phyloP scores from a whole-genome alignment of 306 rosid genomes.

The Malus domestica region DNA sequence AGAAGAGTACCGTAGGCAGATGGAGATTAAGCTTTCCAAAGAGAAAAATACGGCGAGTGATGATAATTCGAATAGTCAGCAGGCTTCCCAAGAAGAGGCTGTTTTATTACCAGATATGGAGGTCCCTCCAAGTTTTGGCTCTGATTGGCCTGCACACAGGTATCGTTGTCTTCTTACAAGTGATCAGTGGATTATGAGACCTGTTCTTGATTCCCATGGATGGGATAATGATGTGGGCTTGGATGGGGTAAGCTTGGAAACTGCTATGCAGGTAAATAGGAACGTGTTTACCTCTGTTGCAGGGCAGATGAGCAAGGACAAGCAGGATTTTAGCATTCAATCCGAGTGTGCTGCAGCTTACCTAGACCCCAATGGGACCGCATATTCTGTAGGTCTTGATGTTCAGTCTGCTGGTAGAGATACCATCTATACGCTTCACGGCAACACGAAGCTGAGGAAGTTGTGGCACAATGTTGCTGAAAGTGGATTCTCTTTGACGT shows the following conservation, averaged over 20 bases:
- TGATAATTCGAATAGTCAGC: constrained; percentile 47
- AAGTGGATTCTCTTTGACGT: constrained; percentile 74
- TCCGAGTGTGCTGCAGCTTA: constrained; percentile 78
- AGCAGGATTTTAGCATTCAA: constrained; percentile 66
- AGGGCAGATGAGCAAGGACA: constrained; percentile 85
- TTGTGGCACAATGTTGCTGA: constrained; percentile 55
- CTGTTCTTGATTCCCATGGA: constrained; percentile 93
- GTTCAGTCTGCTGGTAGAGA: constrained; percentile 76
- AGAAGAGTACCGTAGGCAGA: constrained; percentile 53
- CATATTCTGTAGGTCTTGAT: constrained; percentile 62
- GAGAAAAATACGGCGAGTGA: constrained; percentile 23
- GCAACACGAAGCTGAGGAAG: constrained; percentile 59
- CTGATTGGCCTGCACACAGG: constrained; percentile 57
- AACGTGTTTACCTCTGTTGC: constrained; percentile 43
- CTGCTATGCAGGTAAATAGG: constrained; percentile 47
- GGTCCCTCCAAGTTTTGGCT: constrained; percentile 70
- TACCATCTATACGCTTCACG: constrained; percentile 52
- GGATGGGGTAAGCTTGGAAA: constrained; percentile 82
- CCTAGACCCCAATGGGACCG: constrained; percentile 50
- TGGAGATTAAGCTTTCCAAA: constrained; percentile 38
- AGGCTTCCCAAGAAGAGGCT: constrained; percentile 48
- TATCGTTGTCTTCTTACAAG: constrained; percentile 61
- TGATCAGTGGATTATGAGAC: constrained; percentile 80
- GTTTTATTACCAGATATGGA: constrained; percentile 78
- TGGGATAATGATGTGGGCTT: constrained; percentile 95